phyloP scores from a whole-genome alignment of 2,329 filamentous ascomycete species.

The Aspergillus novofumigatus region DNA sequence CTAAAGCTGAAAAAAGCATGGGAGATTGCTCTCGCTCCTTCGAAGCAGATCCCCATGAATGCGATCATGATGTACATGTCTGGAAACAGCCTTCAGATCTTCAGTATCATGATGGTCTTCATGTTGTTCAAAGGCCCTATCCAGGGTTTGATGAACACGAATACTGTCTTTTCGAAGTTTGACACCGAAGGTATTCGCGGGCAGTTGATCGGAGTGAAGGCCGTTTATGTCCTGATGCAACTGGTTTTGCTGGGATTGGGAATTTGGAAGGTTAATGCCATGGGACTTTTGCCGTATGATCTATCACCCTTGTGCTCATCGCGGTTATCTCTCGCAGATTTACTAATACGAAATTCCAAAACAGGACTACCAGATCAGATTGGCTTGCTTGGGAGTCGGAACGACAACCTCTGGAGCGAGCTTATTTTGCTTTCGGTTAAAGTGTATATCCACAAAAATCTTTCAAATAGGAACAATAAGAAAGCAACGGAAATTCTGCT shows the following conservation, averaged over 20 bases:
- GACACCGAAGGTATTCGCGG: slow-evolving; percentile 73
- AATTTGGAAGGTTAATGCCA: slow-evolving; percentile 93
- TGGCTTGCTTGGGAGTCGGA: slow-evolving; percentile 94
- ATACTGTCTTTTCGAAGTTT: slow-evolving; percentile 85
- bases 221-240: slow-evolving; percentile 84
- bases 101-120: slow-evolving; percentile 99
- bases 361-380: slow-evolving; percentile 86
- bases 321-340: background rate
- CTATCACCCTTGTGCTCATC: background rate
- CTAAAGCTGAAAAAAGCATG: slow-evolving; percentile 98
- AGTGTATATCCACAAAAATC: background rate
- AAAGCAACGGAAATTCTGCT: background rate
- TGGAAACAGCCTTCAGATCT: slow-evolving; percentile 95
- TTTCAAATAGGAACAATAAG: background rate
- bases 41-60: slow-evolving; percentile 96
- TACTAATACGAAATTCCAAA: slow-evolving; percentile 1
- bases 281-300: slow-evolving; percentile 87
- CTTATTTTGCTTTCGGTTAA: slow-evolving; percentile 55
- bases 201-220: slow-evolving; percentile 77
- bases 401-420: slow-evolving; percentile 63
- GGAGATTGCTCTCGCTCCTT: slow-evolving; percentile 90
- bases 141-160: slow-evolving; percentile 75
- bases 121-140: slow-evolving; percentile 98
- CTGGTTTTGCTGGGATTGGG: slow-evolving; percentile 77
- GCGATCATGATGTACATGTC: slow-evolving; percentile 99